Evolutionary conservation across 2,329 filamentous ascomycete genomes (phyloP), one percentile per base, ranked within the genome.

Genomic region (Penicillium freii): DNA sequence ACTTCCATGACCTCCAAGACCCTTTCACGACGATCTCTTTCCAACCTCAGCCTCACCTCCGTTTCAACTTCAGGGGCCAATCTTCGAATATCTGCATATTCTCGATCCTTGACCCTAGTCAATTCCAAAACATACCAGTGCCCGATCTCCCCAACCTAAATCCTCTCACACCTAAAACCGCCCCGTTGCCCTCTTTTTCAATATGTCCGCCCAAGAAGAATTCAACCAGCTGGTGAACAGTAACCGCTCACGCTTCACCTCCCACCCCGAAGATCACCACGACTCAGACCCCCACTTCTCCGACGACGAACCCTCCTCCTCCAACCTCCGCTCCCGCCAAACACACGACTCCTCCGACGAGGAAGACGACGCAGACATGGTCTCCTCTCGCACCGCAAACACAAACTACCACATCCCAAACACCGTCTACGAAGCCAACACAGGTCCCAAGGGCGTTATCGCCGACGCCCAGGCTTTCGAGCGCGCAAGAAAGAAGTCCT

Each of bases 361-460:
- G 51, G 69, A 75, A 59, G 69, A 48, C 51, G 58, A 66, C 61
- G 61, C 39, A 42, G 39, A 66, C 59, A 74, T 78, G 71, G 67
- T 68, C 64, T 65, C 65, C 33, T 69, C 75, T 58, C 66, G 75
- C 29, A 65, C 68, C 33, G 51, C 63, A 10, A 72, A 70, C 44
- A 45, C 62, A 17, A 72, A 70, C 45, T 80, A 79, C 62, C 75
- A 77, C 51, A 66, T 81, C 31, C 78, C 78, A 33, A 72, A 73
- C 40, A 79, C 76, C 33, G 68, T 72, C 48, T 80, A 75, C 65
- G 76, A 80, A 54, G 78, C 78, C 64, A 81, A 81, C 60, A 81
- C 79, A 9, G 79, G 79, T 0, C 79, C 79, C 49, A 81, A 81
- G 64, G 79, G 79, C 51, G 79, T 81, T 59, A 81, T 81, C 53